Conservation (phyloP, 441 rosid genomes). For the Gossypium gossypioides region DNA sequence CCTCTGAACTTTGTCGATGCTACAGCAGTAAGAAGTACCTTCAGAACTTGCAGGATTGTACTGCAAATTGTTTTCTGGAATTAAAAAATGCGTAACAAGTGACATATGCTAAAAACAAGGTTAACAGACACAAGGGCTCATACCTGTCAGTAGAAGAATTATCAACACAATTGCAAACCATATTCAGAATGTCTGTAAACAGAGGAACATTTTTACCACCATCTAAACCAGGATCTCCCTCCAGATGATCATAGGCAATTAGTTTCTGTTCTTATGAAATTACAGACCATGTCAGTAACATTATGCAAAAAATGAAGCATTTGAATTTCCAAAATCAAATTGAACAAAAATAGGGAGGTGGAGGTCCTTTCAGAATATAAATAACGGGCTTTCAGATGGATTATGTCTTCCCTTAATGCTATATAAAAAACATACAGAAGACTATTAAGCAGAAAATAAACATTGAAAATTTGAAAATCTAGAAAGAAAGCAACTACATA, state of each 20-base stretch:
- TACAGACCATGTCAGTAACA: conserved; percentile 16
- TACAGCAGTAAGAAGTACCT: conserved; percentile 94
- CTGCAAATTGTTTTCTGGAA: conserved; percentile 43
- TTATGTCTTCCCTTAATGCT: not conserved
- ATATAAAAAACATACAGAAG: not conserved
- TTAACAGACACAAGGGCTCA: conserved; percentile 8
- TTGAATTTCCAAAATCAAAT: not conserved
- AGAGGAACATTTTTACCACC: conserved; percentile 73
- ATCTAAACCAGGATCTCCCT: conserved; percentile 96
- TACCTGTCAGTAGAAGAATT: conserved; percentile 95
- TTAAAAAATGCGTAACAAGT: conserved; percentile 17
- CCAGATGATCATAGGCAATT: conserved; percentile 94
- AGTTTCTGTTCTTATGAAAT: conserved; percentile 58
- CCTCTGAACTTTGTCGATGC: conserved; percentile 94
- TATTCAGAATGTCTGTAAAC: conserved; percentile 80
- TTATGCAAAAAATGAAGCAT: not conserved
- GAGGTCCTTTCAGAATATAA: not conserved
- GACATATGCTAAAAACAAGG: conserved; percentile 11
- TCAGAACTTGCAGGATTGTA: conserved; percentile 83
- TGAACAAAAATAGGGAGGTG: not conserved
- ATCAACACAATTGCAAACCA: conserved; percentile 87
- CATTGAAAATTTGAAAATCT: not conserved
- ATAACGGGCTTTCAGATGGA: conserved; percentile 3
- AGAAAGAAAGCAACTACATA: conserved; percentile 29
- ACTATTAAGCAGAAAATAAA: not conserved